Base-by-base conservation (phyloP, 2,329 filamentous ascomycete genomes). In the Cladophialophora carrionii region DNA sequence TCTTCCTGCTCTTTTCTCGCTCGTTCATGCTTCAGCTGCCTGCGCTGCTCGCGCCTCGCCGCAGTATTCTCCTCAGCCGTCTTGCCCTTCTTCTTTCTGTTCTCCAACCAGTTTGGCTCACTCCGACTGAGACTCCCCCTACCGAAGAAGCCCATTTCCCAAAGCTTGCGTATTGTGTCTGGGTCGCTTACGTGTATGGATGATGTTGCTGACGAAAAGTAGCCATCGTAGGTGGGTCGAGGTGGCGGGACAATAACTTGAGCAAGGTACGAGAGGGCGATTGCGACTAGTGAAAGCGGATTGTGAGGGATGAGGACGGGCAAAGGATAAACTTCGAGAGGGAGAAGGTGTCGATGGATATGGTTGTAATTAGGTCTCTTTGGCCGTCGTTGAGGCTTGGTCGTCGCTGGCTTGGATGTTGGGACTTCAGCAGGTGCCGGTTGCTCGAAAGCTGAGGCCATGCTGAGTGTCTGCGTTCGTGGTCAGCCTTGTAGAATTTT, bases 61-160 rank as follows among this genome's bases (percentile, higher is more conserved):
- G 85, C 84, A 2, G 94, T 99, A 60, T 87, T 81, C 67, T 96
- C 88, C 78, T 97, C 94, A 71, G 90, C 93, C 51, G 95, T 95
- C 10, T 90, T 90, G 65, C 84, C 84, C 57, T 89, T 85, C 31
- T 89, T 87, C 76, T 91, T 89, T 77, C 96, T 92, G 68, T 90
- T 84, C 69, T 90, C 90, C 57, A 96, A 78, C 95, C 95, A 99
- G 71, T 88, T 95, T 2, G 94, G 94, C 76, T 99, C 94, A 81
- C 93, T 97, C 72, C 96, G 87, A 80, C 93, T 97, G 64, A 98
- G 81, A 72, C 83, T 94, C 52, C 95, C 95, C 77, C 97, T 97
- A 55, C 96, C 96, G 77, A 94, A 99, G 78, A 99, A 99, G 4
- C 95, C 95, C 80, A 96, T 91, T 77, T 96, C 91, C 95, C 96